Base-by-base conservation (phyloP, 805 yeast species). In the Isabelozyma pseudorhagii region DNA sequence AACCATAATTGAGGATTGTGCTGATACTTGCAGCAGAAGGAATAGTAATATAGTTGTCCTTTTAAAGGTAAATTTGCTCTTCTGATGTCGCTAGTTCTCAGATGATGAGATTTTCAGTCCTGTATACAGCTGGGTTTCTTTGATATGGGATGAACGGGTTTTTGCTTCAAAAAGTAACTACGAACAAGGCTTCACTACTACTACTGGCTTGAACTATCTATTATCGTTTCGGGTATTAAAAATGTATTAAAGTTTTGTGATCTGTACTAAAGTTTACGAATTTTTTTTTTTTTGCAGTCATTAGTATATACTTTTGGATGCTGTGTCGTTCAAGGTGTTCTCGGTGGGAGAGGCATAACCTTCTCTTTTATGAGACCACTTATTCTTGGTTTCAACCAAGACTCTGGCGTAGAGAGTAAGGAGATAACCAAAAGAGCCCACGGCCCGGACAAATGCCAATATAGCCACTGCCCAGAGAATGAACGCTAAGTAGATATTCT, bases 401-500 rank as follows among this genome's bases (percentile, higher is more conserved):
- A 66, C 66, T 45, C 79, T 56, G 1, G 74, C 72, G 13, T 56
- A 56, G 29, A 54, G 59, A 53, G 72, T 77, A 9, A 79, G 39
- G 59, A 94, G 75, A 71, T 84, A 94, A 1, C 84, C 78, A 40
- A 83, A 59, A 0, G 97, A 89, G 1, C 98, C 99, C 28, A 79
- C 48, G 1, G 92, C 96, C 69, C 98, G 81, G 67, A 91, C 80
- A 5, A 83, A 71, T 0, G 98, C 87, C 58, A 94, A 76, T 0
- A 80, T 84, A 1, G 97, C 97, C 49, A 93, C 97, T 8, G 93
- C 79, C 97, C 97, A 92, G 52, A 94, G 74, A 58, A 94, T 89
- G 62, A 90, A 84, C 27, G 85, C 84, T 59, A 93, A 72, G 64
- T 94, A 94, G 48, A 80, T 80, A 72, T 94, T 92, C 18, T 55